A percentile compares a stretch with the other conserved stretches of the same genome.
Conservation (phyloP, 177 flowering plant species). For the Vitis hybrid region DNA sequence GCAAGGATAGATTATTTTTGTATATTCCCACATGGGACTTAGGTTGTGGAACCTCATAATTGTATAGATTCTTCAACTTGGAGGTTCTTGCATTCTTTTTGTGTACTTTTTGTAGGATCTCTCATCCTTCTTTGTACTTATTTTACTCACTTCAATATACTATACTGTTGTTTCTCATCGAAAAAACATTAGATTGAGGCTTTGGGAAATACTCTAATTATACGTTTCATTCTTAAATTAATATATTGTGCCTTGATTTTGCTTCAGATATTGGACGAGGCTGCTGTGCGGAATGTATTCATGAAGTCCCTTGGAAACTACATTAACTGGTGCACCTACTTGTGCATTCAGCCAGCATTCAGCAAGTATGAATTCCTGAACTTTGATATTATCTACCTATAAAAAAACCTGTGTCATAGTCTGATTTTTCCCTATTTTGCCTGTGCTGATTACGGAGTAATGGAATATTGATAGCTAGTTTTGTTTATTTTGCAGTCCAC, state of each 20-base stretch:
- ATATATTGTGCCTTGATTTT: constrained; percentile 3
- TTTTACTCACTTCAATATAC: no score
- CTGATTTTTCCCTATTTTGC: background rate
- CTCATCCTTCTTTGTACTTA: no score
- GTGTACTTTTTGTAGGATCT: no score
- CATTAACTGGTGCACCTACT: constrained; percentile 88
- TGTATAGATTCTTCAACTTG: no score
- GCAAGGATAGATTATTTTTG: no score
- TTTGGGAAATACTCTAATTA: no score
- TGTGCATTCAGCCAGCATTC: constrained; percentile 79
- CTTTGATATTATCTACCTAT: background rate
- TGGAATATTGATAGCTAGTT: background rate
- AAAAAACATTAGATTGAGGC: no score
- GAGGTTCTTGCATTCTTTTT: no score
- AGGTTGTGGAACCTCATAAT: no score
- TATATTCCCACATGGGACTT: no score
- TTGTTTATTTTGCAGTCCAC: constrained; percentile 51
- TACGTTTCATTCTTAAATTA: background rate
- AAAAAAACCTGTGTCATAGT: no score
- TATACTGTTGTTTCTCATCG: no score
- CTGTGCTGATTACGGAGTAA: constrained; percentile 6
- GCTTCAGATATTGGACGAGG: constrained; percentile 85
- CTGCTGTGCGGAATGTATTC: constrained; percentile 76
- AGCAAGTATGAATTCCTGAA: constrained; percentile 54
- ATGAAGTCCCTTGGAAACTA: constrained; percentile 89